These are phyloP conservation scores for Russula foetens DNA, from an alignment of 768 basidiomycete species.

Conservation along the genomic window DNA sequence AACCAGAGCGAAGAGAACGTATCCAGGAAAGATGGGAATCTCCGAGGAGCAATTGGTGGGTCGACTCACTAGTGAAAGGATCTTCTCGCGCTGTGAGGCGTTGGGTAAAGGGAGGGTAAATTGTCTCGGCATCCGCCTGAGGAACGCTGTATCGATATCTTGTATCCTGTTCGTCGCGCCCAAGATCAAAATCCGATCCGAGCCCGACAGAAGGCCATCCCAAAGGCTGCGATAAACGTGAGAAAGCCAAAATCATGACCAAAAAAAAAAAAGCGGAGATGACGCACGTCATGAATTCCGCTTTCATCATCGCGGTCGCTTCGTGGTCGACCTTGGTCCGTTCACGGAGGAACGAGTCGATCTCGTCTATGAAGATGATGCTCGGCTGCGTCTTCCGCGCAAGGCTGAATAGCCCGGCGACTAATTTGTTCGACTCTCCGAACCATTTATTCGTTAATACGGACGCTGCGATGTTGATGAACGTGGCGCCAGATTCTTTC, in stretches of 20 bases:
- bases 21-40: background rate
- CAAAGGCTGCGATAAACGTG: slow-evolving; percentile 51
- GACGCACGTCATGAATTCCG: slow-evolving; percentile 85
- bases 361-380: slow-evolving; percentile 99
- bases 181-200: slow-evolving; percentile 79
- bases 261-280: slow-evolving; percentile 1
- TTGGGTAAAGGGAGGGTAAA: slow-evolving; percentile 82
- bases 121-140: slow-evolving; percentile 97
- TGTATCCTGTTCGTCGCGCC: slow-evolving; percentile 94
- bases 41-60: background rate
- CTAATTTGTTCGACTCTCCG: slow-evolving; percentile 90
- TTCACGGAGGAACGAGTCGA: slow-evolving; percentile 90
- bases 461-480: slow-evolving; percentile 80
- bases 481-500: slow-evolving; percentile 94
- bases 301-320: slow-evolving; percentile 98
- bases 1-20: background rate
- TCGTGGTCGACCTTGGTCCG: slow-evolving; percentile 88
- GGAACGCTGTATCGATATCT: slow-evolving; percentile 81
- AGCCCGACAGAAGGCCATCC: slow-evolving; percentile 84
- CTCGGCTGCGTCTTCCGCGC: slow-evolving; percentile 89
- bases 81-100: slow-evolving; percentile 69
- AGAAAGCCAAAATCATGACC: background rate
- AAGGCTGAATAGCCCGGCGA: slow-evolving; percentile 88
- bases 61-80: slow-evolving; percentile 60
- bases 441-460: slow-evolving; percentile 78